phyloP scores from a whole-genome alignment of 108 stramenopile genomes.

The Schizochytrium sp. region DNA sequence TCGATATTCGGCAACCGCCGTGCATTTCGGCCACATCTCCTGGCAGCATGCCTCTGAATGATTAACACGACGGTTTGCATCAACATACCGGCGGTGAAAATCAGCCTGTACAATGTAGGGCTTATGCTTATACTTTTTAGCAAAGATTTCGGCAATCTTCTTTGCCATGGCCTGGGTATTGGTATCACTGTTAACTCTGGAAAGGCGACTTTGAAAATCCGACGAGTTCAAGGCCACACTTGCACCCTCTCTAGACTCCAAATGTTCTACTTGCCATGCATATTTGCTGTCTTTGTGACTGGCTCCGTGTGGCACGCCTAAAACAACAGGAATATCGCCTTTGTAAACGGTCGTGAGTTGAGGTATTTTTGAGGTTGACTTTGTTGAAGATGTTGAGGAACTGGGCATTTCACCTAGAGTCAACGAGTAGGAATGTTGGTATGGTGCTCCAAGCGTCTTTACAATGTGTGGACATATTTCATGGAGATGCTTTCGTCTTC shows the following conservation, averaged over 20 bases:
- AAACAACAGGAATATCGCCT: neutral
- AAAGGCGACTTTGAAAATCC: conserved; percentile 36
- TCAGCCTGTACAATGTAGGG: conserved; percentile 33
- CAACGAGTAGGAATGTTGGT: neutral
- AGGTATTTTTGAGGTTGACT: neutral
- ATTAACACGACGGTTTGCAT: conserved; percentile 54
- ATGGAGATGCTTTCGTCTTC: neutral
- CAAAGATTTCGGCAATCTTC: neutral
- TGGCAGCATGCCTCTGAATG: conserved; percentile 44
- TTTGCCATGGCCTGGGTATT: conserved; percentile 58
- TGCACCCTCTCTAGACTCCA: neutral
- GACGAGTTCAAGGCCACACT: conserved; percentile 10
- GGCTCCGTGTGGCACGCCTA: conserved; percentile 46
- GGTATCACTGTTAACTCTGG: conserved; percentile 24
- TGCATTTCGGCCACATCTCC: conserved; percentile 52
- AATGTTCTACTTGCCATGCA: conserved; percentile 27
- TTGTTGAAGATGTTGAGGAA: too few relatives aligned
- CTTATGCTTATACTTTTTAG: neutral
- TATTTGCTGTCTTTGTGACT: conserved; percentile 25
- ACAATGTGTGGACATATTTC: conserved; percentile 26
- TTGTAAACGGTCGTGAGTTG: neutral
- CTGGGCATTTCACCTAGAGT: neutral
- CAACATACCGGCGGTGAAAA: conserved; percentile 47
- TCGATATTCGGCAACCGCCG: conserved; percentile 39
- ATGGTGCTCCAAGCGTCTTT: conserved; percentile 16